Conservation (phyloP, 2,329 filamentous ascomycete species). For the Epichloe amarillans region DNA sequence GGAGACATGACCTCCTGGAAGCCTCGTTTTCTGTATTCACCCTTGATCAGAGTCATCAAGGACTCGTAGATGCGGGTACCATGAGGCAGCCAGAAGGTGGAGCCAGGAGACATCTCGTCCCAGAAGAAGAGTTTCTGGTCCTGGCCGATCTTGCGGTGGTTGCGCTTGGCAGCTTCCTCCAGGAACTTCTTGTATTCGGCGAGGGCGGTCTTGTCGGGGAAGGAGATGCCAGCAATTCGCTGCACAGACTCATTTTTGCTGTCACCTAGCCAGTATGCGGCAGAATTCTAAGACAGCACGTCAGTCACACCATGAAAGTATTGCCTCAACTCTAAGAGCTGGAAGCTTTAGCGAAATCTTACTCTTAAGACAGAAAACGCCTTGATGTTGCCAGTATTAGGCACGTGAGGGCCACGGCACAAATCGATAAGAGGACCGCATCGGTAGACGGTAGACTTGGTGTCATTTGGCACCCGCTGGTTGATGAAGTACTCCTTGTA, state of each 20-base stretch:
- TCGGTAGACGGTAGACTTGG: conserved; percentile 85
- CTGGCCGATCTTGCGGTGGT: conserved; percentile 84
- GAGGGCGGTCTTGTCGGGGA: conserved; percentile 89
- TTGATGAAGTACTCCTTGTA: conserved; percentile 97
- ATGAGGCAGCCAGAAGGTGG: conserved; percentile 82
- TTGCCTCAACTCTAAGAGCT: neutral
- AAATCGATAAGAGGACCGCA: conserved; percentile 91
- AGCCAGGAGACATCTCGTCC: conserved; percentile 84
- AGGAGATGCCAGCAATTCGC: conserved; percentile 91
- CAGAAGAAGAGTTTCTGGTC: conserved; percentile 98
- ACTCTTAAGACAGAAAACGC: conserved; percentile 83
- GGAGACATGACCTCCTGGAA: conserved; percentile 94
- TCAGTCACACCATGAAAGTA: conserved; percentile 7
- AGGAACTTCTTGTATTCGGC: conserved; percentile 89
- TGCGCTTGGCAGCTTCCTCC: conserved; percentile 94
- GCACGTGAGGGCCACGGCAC: conserved; percentile 88
- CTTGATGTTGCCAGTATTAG: conserved; percentile 84
- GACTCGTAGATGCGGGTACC: conserved; percentile 91
- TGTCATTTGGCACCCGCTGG: conserved; percentile 57
- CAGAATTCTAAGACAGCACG: conserved; percentile 41
- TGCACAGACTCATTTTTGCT: conserved; percentile 90
- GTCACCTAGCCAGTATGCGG: conserved; percentile 82
- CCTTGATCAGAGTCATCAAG: conserved; percentile 64
- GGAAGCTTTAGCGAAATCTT: conserved; percentile 2
- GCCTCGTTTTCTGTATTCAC: conserved; percentile 83